Percentiles rank a stretch among this genome's conserved stretches.
Evolutionary conservation across 2,329 filamentous ascomycete species (phyloP).

Genomic region (Penicillium sp.): DNA sequence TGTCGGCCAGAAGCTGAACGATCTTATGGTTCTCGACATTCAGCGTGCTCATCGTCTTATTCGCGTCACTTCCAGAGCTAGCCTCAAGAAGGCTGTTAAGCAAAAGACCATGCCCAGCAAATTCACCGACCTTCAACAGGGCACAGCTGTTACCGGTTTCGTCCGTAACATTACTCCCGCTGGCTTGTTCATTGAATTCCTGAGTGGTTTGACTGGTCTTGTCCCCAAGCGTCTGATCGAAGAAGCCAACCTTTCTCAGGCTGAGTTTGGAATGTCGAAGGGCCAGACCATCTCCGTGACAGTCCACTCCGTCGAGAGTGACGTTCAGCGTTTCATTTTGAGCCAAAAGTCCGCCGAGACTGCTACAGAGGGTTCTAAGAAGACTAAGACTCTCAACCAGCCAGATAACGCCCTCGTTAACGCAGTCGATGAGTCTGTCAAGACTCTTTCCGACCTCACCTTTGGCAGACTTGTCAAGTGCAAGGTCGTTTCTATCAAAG

Average conservation of each 20-base stretch:
- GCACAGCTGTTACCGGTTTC: constrained; percentile 72
- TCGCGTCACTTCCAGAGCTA: constrained; percentile 78
- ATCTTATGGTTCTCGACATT: constrained; percentile 86
- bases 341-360: constrained; percentile 56
- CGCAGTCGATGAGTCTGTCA: constrained; percentile 65
- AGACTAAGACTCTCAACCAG: constrained; percentile 42
- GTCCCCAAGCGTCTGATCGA: constrained; percentile 77
- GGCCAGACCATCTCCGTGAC: constrained; percentile 73
- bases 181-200: constrained; percentile 87
- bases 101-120: constrained; percentile 69
- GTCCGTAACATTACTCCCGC: constrained; percentile 80
- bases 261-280: constrained; percentile 76
- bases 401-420: constrained; percentile 49
- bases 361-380: constrained; percentile 50
- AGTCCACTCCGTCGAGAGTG: constrained; percentile 70
- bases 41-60: constrained; percentile 74
- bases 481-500: constrained; percentile 79
- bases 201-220: constrained; percentile 72
- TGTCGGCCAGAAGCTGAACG: constrained; percentile 77
- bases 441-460: constrained; percentile 68
- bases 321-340: constrained; percentile 68
- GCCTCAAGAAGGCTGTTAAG: constrained; percentile 73
- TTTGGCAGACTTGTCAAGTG: constrained; percentile 75
- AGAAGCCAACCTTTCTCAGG: constrained; percentile 65
- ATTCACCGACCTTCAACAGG: constrained; percentile 71